Evolutionary conservation across 108 stramenopile genomes (phyloP), one percentile per base, ranked within the genome.

Genomic region (Cyclotella distinguenda): DNA sequence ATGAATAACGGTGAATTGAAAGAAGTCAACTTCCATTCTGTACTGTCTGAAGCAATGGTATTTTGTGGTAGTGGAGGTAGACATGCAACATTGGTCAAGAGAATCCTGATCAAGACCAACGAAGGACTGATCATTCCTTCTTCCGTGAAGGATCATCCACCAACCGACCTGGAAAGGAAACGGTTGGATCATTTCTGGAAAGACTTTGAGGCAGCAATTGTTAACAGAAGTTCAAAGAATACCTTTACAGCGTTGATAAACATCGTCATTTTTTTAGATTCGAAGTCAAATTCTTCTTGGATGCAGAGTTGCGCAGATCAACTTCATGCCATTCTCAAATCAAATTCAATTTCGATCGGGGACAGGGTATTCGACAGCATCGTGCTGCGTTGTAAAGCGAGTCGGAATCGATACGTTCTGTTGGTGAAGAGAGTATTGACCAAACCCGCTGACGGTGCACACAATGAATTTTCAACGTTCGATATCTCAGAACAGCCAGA

Each of bases 31-130:
- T 54, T 51, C 2, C 26, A 62, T 15, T 38, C 53, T 21, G 19
- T 63, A 4, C 42, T 74, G 36, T 50, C 40, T 6, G 72, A 74
- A 40, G 72, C 64, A 7, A 46, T 18, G 2, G 35, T 66, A 10
- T 74, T 47, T 31, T 74, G 72, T 45, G 72, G 72, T 11, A 74
- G 57, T 36, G 69, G 69, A 11, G 72, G 66, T 36, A 50, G 72
- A 49, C 64, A 74, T 53, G 64, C 72, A 33, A 66, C 38, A 7
- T 25, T 74, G 50, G 72, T 66, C 45, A 74, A 74, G 36, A 33
- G 72, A 53, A 65, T 74, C 12, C 22, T 66, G 19, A 25, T 39
- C 9, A 73, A 74, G 25, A 28, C 72, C 15, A 36, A 19, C 36
- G 47, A 61, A 18, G 32, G 21, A n/a, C n/a, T n/a, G n/a, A n/a